Conservation (phyloP, 805 yeast species). For the Kuraishia hungarica region DNA sequence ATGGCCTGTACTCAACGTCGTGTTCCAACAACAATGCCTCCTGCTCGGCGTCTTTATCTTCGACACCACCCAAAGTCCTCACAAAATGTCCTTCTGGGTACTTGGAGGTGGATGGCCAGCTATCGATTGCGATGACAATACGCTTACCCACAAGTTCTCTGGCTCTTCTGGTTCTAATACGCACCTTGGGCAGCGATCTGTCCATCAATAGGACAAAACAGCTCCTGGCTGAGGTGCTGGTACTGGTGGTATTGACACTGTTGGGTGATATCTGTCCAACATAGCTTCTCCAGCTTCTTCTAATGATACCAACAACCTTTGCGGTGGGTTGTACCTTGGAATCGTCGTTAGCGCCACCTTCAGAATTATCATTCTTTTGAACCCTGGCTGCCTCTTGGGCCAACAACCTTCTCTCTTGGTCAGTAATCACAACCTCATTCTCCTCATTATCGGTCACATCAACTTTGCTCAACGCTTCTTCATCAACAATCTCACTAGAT, state of each 20-base stretch:
- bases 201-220: conserved; percentile 90
- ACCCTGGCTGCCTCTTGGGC: conserved; percentile 71
- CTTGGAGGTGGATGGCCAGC: conserved; percentile 81
- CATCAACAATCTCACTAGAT: conserved; percentile 71
- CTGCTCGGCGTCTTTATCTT: conserved; percentile 90
- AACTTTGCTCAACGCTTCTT: conserved; percentile 49
- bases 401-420: conserved; percentile 61
- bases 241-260: conserved; percentile 44
- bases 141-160: conserved; percentile 78
- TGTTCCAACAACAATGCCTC: conserved; percentile 91
- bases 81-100: conserved; percentile 95
- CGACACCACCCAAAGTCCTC: conserved; percentile 81
- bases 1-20: conserved; percentile 94
- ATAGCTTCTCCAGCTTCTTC: conserved; percentile 92
- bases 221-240: conserved; percentile 59
- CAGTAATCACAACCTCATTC: conserved; percentile 41
- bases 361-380: conserved; percentile 29
- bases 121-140: conserved; percentile 85
- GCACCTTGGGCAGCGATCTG: conserved; percentile 73
- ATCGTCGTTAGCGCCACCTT: conserved; percentile 21
- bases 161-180: conserved; percentile 84
- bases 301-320: conserved; percentile 75
- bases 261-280: conserved; percentile 88
- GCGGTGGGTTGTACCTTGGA: conserved; percentile 82
- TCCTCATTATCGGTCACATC: conserved; percentile 51